Conservation (phyloP, 257 asterid genomes). For the Parsonsia alboflavescens region DNA sequence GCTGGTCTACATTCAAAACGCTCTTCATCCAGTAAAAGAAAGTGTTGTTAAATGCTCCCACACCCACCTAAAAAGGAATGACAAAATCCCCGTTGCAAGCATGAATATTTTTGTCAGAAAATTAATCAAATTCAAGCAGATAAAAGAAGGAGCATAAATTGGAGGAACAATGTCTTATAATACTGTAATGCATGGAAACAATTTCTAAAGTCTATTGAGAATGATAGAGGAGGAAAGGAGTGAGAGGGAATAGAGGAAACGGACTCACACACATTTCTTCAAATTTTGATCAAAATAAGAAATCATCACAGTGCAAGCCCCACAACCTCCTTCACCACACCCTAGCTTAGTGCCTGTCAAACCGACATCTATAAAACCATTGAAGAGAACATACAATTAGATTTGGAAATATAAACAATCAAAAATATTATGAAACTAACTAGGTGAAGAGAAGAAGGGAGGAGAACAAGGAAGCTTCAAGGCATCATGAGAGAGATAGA, state of each 20-base stretch:
- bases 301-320: slow-evolving; percentile 98
- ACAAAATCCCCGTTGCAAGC: background rate
- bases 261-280: slow-evolving; percentile 90
- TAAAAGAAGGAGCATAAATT: background rate
- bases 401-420: slow-evolving; percentile 2
- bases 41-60: background rate
- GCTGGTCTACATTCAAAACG: background rate
- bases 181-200: background rate
- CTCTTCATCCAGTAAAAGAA: background rate
- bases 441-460: background rate
- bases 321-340: slow-evolving; percentile 99
- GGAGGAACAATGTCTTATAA: background rate
- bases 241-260: slow-evolving; percentile 17
- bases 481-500: background rate
- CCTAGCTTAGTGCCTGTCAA: slow-evolving; percentile 98
- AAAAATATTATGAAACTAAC: background rate
- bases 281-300: slow-evolving; percentile 67
- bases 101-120: background rate
- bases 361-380: slow-evolving; percentile 54
- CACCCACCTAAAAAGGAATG: background rate
- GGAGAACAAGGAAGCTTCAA: background rate
- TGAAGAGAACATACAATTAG: slow-evolving; percentile 15
- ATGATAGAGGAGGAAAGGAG: background rate
- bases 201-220: background rate
- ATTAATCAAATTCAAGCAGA: background rate